Evolutionary conservation across 2,329 filamentous ascomycete species (phyloP).

Genomic region (Alternaria sp.): DNA sequence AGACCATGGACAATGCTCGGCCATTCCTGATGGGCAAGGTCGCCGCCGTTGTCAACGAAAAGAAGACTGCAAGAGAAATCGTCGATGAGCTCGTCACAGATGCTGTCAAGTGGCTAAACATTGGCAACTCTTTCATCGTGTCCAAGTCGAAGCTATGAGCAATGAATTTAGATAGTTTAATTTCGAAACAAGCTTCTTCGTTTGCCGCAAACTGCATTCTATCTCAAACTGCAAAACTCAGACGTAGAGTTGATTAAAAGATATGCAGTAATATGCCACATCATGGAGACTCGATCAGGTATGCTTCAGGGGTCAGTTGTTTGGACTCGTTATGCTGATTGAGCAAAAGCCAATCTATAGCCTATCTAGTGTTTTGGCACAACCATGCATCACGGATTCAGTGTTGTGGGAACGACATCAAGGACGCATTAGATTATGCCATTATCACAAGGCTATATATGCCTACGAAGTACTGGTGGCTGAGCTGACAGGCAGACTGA

Average conservation of each 20-base stretch:
- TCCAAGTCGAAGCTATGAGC: conserved; percentile 49
- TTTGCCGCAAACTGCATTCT: neutral
- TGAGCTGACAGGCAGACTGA: conserved; percentile 40
- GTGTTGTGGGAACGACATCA: neutral
- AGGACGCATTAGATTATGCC: conserved; percentile 21
- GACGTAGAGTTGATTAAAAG: neutral
- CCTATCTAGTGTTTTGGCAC: neutral
- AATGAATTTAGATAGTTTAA: neutral
- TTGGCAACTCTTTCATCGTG: conserved; percentile 69
- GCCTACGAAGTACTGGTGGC: conserved; percentile 29
- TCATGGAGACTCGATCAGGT: too few relatives aligned
- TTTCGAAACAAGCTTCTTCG: neutral
- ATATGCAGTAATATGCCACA: neutral
- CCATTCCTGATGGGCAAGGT: conserved; percentile 98
- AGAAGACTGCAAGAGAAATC: conserved; percentile 88
- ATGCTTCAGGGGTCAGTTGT: neutral
- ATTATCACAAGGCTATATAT: conserved; percentile 2
- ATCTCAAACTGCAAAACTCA: neutral
- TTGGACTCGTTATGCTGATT: neutral
- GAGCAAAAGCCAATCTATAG: neutral
- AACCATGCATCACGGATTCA: neutral
- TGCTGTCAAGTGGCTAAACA: conserved; percentile 75
- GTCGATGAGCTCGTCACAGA: conserved; percentile 93
- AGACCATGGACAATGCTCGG: conserved; percentile 88
- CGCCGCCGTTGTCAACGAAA: conserved; percentile 91